A percentile compares a stretch with the other conserved stretches of the same genome.
Evolutionary conservation across 257 asterid species (phyloP).

Genomic region (Anisodus tanguticus): DNA sequence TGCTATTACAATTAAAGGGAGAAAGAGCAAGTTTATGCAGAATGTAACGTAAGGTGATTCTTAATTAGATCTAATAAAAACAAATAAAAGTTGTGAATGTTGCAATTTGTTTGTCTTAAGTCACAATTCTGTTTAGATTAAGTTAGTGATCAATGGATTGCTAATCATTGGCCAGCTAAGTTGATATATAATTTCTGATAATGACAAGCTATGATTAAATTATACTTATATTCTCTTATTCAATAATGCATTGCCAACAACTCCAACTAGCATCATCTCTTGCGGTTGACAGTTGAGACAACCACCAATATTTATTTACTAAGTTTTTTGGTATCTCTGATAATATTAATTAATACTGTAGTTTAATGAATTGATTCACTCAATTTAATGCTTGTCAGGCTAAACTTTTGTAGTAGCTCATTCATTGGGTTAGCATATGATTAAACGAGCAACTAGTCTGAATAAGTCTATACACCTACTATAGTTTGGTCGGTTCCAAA

Average conservation of each 20-base stretch:
- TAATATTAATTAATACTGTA: not conserved
- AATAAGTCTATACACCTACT: not conserved
- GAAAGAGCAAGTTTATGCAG: too few species aligned
- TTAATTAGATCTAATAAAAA: too few species aligned
- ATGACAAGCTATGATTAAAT: constrained; percentile 19
- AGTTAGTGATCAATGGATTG: not conserved
- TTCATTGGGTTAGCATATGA: not conserved
- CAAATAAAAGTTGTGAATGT: not conserved
- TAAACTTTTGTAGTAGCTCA: not conserved
- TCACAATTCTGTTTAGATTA: not conserved
- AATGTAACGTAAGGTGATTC: too few species aligned
- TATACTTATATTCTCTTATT: not conserved
- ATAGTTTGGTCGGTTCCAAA: not conserved
- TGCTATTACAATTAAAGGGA: not conserved
- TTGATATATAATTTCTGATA: not conserved
- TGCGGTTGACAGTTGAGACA: not conserved
- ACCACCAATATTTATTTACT: not conserved
- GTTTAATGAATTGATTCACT: not conserved
- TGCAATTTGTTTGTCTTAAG: not conserved
- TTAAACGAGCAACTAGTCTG: not conserved
- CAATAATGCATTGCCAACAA: not conserved
- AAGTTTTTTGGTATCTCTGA: not conserved
- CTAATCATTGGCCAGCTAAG: not conserved
- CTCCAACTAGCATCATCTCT: constrained; percentile 6
- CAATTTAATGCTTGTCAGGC: not conserved